Percentiles rank a stretch among this genome's conserved stretches.
Conservation (phyloP, 768 basidiomycete species). For the Lenzites betulinus region DNA sequence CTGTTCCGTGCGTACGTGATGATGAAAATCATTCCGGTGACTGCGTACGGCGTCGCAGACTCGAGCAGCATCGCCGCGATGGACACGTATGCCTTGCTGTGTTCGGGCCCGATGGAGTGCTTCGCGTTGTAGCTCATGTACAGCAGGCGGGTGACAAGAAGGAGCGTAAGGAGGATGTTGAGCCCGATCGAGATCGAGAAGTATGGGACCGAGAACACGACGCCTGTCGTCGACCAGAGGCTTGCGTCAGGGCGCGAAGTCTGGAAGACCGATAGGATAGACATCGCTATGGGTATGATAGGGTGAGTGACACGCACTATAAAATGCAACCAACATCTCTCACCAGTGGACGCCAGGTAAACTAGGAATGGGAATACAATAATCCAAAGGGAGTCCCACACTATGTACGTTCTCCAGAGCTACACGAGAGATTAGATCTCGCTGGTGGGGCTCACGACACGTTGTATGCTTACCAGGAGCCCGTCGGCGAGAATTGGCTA, state of each 20-base stretch:
- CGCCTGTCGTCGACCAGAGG: constrained; percentile 19
- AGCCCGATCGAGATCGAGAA: constrained; percentile 26
- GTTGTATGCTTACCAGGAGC: constrained; percentile 17
- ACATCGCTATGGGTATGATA: constrained; percentile 5
- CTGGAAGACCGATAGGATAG: constrained; percentile 22
- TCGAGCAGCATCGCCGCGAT: constrained; percentile 34
- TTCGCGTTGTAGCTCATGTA: constrained; percentile 29
- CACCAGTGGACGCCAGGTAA: constrained; percentile 20
- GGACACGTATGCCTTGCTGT: constrained; percentile 17
- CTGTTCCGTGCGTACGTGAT: constrained; percentile 24
- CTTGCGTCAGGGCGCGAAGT: constrained; percentile 17
- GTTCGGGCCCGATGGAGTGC: constrained; percentile 12
- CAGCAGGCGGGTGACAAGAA: constrained; percentile 27
- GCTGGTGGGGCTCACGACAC: background rate
- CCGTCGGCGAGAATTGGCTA: constrained; percentile 18
- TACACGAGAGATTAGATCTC: background rate
- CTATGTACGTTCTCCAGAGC: constrained; percentile 28
- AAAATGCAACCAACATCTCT: background rate
- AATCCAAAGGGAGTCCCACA: constrained; percentile 20
- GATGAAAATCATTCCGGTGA: constrained; percentile 27
- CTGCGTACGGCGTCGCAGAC: constrained; percentile 27
- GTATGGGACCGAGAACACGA: constrained; percentile 26
- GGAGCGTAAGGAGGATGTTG: constrained; percentile 26
- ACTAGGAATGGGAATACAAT: constrained; percentile 21
- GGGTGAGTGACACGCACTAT: background rate